Evolutionary conservation across 345 rosid species (phyloP).

Genomic region (Diplotaxis tenuifolia): DNA sequence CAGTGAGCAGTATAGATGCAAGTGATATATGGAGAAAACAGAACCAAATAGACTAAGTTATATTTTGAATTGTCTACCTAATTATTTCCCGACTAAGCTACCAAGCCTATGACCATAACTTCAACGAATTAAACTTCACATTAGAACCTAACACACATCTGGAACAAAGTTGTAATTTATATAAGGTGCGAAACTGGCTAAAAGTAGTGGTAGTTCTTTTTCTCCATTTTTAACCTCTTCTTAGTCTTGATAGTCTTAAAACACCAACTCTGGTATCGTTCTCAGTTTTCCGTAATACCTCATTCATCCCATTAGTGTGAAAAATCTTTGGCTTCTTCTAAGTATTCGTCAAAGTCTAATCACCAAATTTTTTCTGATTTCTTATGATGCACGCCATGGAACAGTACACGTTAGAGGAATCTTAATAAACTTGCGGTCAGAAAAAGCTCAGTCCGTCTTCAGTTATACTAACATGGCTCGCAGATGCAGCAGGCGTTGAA

Average conservation of each 20-base stretch:
- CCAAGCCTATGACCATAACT: not conserved
- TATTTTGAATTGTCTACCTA: not conserved
- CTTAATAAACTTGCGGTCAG: conserved; percentile 29
- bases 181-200: too few relatives aligned
- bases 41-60: not conserved
- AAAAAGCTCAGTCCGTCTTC: conserved; percentile 25
- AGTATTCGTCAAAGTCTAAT: not conserved
- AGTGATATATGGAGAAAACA: not conserved
- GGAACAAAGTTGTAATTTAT: not conserved
- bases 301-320: conserved; percentile 36
- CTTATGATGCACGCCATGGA: conserved; percentile 1
- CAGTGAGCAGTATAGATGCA: not conserved
- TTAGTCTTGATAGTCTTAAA: conserved; percentile 27
- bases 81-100: not conserved
- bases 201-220: too few relatives aligned
- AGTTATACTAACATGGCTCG: conserved; percentile 46
- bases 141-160: not conserved
- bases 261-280: conserved; percentile 28
- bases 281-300: conserved; percentile 32
- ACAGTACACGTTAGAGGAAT: not conserved
- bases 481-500: conserved; percentile 41
- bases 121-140: not conserved
- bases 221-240: conserved; percentile 22
- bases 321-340: conserved; percentile 32
- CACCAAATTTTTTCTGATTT: not conserved